Base-by-base conservation (phyloP, 1,284 basidiomycete species). In the Ustilago cynodontis region DNA sequence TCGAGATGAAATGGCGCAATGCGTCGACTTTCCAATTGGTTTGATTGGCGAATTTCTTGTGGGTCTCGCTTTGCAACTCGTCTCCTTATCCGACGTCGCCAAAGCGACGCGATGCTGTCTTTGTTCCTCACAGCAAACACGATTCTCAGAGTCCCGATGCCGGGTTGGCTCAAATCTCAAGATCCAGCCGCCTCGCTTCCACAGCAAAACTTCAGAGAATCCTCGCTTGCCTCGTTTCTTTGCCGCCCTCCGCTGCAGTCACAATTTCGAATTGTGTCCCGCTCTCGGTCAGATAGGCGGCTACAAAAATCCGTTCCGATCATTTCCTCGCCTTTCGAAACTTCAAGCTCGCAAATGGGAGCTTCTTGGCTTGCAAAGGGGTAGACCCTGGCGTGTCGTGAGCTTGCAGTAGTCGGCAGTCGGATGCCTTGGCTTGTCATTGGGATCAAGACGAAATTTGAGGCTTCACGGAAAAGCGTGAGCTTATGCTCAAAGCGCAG, bases 161-260 rank as follows among this genome's bases (percentile, higher is more conserved):
- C 14, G 22, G 47, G 24, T 35, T 37, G 22, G 22, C 31, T 18
- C 24, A 11, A 29, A 41, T 43, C 37, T 43, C 24, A 16, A 56
- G 54, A 56, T 56, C 16, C 39, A 45, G 37, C 54, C 28, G 54
- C 54, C 54, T 56, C 54, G 54, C 54, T 56, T n/a, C n/a, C n/a
- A n/a, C n/a, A n/a, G n/a, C n/a, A n/a, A n/a, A n/a, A n/a, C n/a
- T n/a, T 56, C 49, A 22, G 22, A 47, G 3, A 13, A 16, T 10
- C 37, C 11, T 41, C 37, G 41, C n/a, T 43, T 43, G 47, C 24
- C 10, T 49, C 20, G 24, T 49, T 4, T 26, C 26, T 49, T 52
- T 52, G 50, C 50, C 50, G 50, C 50, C n/a, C 29, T 52, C 50
- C 14, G 29, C n/a, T 52, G 50, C 18, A 29, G 16, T 22, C 14